These are phyloP conservation scores for Calocybe indica DNA, from an alignment of 768 basidiomycete genomes.

Conservation along the genomic window DNA sequence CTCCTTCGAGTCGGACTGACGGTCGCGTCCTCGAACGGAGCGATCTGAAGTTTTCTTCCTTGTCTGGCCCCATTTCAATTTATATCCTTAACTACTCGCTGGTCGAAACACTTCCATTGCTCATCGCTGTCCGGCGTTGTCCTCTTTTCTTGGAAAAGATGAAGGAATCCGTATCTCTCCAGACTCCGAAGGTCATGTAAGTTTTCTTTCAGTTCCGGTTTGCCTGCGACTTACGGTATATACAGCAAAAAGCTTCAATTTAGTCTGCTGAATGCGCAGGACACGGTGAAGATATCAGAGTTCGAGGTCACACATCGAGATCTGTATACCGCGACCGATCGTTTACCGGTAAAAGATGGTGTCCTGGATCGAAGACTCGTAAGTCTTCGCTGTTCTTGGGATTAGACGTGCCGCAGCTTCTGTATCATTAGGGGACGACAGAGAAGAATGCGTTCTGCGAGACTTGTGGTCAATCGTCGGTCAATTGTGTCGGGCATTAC, in stretches of 20 bases:
- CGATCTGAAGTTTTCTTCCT: neutral
- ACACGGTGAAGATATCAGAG: conserved; percentile 93
- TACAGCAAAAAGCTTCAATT: conserved; percentile 93
- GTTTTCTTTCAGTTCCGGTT: conserved; percentile 13
- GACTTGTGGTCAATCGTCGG: conserved; percentile 87
- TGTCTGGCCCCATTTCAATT: neutral
- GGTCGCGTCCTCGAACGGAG: neutral
- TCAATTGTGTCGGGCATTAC: conserved; percentile 97
- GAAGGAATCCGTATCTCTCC: conserved; percentile 80
- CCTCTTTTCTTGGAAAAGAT: conserved; percentile 25
- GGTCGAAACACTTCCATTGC: too few relatives aligned
- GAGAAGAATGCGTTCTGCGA: conserved; percentile 92
- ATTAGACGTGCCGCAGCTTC: neutral
- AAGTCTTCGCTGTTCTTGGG: conserved; percentile 16
- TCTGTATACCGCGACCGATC: conserved; percentile 79
- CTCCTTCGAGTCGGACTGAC: neutral
- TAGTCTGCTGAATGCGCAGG: conserved; percentile 87
- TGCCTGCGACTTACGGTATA: conserved; percentile 6
- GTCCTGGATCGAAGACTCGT: conserved; percentile 91
- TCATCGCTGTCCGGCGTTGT: too few relatives aligned
- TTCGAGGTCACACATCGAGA: conserved; percentile 94
- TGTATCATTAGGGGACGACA: conserved; percentile 70
- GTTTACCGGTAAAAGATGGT: conserved; percentile 85
- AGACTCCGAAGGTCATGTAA: conserved; percentile 81
- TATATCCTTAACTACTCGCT: neutral